Conservation (phyloP, 1,284 basidiomycete genomes). For the Wolfiporia cocos region DNA sequence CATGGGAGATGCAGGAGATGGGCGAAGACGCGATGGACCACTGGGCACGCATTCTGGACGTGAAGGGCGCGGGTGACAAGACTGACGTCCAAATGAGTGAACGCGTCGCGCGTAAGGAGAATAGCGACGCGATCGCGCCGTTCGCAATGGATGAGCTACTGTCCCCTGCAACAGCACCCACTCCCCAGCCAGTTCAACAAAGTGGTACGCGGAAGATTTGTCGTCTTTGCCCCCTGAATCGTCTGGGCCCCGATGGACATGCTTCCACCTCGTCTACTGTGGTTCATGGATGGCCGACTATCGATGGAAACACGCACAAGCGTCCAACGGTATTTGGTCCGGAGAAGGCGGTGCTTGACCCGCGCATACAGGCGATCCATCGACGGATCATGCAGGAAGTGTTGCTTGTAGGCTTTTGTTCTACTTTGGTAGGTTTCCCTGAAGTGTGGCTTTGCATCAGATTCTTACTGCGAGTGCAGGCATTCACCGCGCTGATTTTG, state of each 20-base stretch:
- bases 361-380: constrained; percentile 32
- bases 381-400: constrained; percentile 27
- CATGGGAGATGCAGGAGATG: constrained; percentile 25
- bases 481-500: constrained; percentile 6
- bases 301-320: constrained; percentile 9
- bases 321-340: constrained; percentile 35
- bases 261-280: too few relatives aligned
- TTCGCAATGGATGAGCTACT: not conserved
- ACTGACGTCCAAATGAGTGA: not conserved
- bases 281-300: not conserved
- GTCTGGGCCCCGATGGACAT: too few relatives aligned
- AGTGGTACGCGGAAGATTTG: not conserved
- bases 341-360: constrained; percentile 32
- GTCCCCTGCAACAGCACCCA: not conserved
- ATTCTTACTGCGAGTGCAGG: too few relatives aligned
- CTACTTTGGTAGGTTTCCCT: not conserved
- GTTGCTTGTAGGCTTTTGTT: constrained; percentile 13
- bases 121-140: constrained; percentile 1
- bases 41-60: constrained; percentile 4
- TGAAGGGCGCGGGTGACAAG: not conserved
- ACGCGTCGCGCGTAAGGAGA: constrained; percentile 1
- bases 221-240: not conserved
- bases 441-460: too few relatives aligned
- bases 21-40: constrained; percentile 17
- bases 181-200: too few relatives aligned